Evolutionary conservation across 2,329 filamentous ascomycete species (phyloP).

Genomic region (Exophiala sp.): DNA sequence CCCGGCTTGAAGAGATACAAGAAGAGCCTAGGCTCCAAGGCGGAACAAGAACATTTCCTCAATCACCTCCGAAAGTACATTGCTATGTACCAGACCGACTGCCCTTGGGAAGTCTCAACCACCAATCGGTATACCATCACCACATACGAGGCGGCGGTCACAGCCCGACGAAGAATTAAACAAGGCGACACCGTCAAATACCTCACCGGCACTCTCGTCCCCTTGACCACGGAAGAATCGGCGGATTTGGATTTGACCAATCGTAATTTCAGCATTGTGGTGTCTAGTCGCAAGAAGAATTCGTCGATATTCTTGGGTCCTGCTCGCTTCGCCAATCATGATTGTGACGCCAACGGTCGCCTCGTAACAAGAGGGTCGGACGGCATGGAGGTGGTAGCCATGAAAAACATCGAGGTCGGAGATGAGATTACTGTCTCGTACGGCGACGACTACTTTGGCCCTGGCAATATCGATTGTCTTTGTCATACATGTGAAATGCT

Average conservation of each 20-base stretch:
- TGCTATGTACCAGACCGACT: constrained; percentile 87
- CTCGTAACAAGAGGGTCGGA: constrained; percentile 76
- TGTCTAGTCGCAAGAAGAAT: constrained; percentile 84
- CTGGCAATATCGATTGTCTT: constrained; percentile 89
- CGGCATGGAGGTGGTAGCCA: constrained; percentile 85
- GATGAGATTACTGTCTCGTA: constrained; percentile 98
- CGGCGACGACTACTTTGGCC: constrained; percentile 91
- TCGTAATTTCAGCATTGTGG: constrained; percentile 94
- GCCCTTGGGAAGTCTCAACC: constrained; percentile 85
- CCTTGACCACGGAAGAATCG: constrained; percentile 89
- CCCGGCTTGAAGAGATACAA: constrained; percentile 68
- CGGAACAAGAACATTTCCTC: constrained; percentile 80
- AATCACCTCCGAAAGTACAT: constrained; percentile 84
- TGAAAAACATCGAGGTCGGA: constrained; percentile 71
- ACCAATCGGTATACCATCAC: constrained; percentile 94
- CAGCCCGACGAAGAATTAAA: constrained; percentile 70
- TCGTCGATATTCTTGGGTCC: constrained; percentile 91
- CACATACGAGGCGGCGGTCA: constrained; percentile 80
- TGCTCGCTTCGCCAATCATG: constrained; percentile 93
- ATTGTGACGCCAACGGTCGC: constrained; percentile 86
- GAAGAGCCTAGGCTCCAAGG: constrained; percentile 60
- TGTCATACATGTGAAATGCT: constrained; percentile 78
- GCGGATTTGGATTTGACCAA: constrained; percentile 70
- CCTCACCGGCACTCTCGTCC: constrained; percentile 81
- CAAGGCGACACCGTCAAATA: constrained; percentile 86